phyloP scores from a whole-genome alignment of 1,139 yeast genomes.

The Blastobotrys raffinosifermentans region DNA sequence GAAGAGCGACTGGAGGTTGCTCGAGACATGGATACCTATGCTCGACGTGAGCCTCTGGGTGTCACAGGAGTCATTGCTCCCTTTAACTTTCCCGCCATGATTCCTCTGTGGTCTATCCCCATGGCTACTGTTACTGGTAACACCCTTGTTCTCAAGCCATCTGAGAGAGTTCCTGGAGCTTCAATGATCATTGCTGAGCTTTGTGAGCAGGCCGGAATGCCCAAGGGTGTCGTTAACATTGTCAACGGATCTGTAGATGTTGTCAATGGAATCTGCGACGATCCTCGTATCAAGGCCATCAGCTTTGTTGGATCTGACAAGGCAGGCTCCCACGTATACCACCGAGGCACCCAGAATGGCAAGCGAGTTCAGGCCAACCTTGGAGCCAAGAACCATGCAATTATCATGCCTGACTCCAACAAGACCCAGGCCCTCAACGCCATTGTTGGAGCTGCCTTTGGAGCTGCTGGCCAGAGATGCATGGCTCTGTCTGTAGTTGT shows the following conservation, averaged over 20 bases:
- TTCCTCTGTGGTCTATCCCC: conserved; percentile 79
- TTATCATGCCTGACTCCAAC: conserved; percentile 68
- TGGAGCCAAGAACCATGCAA: conserved; percentile 75
- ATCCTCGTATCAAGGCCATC: conserved; percentile 71
- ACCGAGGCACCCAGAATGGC: conserved; percentile 62
- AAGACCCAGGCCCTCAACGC: conserved; percentile 61
- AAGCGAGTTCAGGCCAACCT: conserved; percentile 74
- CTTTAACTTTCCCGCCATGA: conserved; percentile 83
- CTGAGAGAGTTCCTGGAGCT: conserved; percentile 75
- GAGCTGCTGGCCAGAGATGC: conserved; percentile 83
- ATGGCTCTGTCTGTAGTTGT: conserved; percentile 76
- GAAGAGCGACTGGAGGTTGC: conserved; percentile 67
- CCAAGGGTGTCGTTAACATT: conserved; percentile 67
- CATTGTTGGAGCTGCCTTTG: conserved; percentile 71
- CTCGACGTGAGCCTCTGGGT: conserved; percentile 60
- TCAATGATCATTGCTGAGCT: conserved; percentile 71
- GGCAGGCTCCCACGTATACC: conserved; percentile 70
- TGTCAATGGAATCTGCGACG: conserved; percentile 67
- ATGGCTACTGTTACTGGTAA: conserved; percentile 72
- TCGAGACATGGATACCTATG: conserved; percentile 72
- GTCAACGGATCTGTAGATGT: conserved; percentile 75
- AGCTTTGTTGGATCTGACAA: conserved; percentile 75
- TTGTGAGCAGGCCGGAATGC: conserved; percentile 70
- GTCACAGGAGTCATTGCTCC: conserved; percentile 69
- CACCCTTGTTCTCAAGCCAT: conserved; percentile 69